phyloP scores from a whole-genome alignment of 2,329 filamentous ascomycete species.

The Rutstroemia sp. region DNA sequence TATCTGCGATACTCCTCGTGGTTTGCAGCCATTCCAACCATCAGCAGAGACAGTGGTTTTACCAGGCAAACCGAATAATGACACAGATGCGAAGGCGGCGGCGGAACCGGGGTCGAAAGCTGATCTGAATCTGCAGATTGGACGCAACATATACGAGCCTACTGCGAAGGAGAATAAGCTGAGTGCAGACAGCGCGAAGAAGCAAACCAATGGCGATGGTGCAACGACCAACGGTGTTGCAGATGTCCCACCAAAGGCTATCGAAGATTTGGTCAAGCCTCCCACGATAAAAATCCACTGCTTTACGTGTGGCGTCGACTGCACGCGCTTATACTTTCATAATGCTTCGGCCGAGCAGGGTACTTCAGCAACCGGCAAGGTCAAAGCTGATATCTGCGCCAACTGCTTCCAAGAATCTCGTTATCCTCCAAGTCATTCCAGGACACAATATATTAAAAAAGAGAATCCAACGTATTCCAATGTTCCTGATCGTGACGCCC shows the following conservation, averaged over 20 bases:
- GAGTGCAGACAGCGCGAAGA: constrained; percentile 55
- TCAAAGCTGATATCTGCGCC: constrained; percentile 83
- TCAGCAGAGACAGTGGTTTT: constrained; percentile 64
- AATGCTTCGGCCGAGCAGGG: constrained; percentile 39
- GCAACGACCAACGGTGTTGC: constrained; percentile 57
- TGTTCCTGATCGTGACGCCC: constrained; percentile 72
- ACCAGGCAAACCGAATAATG: constrained; percentile 51
- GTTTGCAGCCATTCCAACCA: constrained; percentile 91
- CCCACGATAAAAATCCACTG: constrained; percentile 69
- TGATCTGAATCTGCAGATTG: constrained; percentile 85
- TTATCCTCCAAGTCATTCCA: constrained; percentile 71
- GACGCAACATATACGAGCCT: constrained; percentile 93
- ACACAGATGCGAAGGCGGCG: constrained; percentile 46
- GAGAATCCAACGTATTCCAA: constrained; percentile 80
- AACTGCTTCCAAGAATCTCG: constrained; percentile 83
- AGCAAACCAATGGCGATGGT: constrained; percentile 67
- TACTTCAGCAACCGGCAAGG: constrained; percentile 36
- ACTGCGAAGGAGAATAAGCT: constrained; percentile 67
- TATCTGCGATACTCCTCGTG: constrained; percentile 89
- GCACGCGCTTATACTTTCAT: constrained; percentile 65
- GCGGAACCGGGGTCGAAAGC: constrained; percentile 61
- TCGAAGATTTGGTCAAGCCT: constrained; percentile 57
- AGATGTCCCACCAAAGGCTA: constrained; percentile 31
- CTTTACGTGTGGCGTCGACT: constrained; percentile 88
- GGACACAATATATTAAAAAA: constrained; percentile 77